These are phyloP conservation scores for Pholiota molesta DNA, from an alignment of 768 basidiomycete genomes.

Conservation along the genomic window DNA sequence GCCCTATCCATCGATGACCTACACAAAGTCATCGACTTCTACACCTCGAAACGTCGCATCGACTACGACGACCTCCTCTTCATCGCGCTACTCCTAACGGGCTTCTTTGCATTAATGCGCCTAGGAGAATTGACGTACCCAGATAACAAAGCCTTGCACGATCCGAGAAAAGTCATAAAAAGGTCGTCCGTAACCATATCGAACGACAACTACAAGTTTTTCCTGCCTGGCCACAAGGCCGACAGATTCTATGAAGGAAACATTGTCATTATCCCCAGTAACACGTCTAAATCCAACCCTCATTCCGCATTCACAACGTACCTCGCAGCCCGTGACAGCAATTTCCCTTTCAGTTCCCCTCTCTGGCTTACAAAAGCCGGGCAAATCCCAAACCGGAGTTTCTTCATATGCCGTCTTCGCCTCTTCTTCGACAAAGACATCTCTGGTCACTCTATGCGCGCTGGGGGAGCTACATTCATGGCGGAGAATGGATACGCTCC, in stretches of 20 bases:
- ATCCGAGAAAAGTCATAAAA: conserved; percentile 10
- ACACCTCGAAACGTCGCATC: too few species aligned
- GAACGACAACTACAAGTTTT: conserved; percentile 6
- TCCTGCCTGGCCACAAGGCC: conserved; percentile 41
- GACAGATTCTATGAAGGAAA: conserved; percentile 31
- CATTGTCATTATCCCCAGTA: not conserved
- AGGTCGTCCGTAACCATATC: not conserved
- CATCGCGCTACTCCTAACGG: conserved; percentile 23
- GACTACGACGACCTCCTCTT: conserved; percentile 29
- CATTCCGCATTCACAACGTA: not conserved
- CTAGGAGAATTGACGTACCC: conserved; percentile 37
- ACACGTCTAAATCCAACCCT: not conserved
- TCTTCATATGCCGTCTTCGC: conserved; percentile 18
- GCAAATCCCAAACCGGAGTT: conserved; percentile 16
- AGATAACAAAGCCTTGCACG: conserved; percentile 11
- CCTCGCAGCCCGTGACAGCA: conserved; percentile 1
- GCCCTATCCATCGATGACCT: conserved; percentile 26
- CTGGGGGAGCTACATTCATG: conserved; percentile 41
- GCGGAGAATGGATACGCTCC: conserved; percentile 30
- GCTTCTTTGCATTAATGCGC: conserved; percentile 33
- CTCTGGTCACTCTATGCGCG: conserved; percentile 40
- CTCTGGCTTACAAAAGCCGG: conserved; percentile 21
- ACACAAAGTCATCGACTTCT: too few species aligned
- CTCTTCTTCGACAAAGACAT: conserved; percentile 11
- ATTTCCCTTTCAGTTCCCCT: not conserved